These are phyloP conservation scores for Cercospora brassicicola DNA, from an alignment of 2,329 filamentous ascomycete genomes.

Conservation along the genomic window DNA sequence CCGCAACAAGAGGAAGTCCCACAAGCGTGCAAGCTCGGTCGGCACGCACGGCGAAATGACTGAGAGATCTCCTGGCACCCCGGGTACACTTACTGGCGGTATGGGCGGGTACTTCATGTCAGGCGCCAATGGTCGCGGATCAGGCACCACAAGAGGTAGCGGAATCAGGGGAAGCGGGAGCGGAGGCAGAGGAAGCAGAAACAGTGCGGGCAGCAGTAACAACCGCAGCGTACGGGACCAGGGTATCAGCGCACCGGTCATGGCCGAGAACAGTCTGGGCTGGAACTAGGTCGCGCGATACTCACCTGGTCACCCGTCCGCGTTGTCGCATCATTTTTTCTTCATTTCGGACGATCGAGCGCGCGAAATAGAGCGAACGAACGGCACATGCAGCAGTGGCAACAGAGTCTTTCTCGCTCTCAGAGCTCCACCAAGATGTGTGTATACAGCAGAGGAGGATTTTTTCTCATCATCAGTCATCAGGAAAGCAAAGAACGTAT, in stretches of 20 bases:
- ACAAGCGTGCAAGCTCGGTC: conserved; percentile 75
- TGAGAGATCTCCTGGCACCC: conserved; percentile 35
- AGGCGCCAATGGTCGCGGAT: conserved; percentile 55
- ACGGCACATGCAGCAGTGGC: not conserved
- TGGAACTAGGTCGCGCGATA: conserved; percentile 66
- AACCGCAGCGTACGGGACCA: conserved; percentile 64
- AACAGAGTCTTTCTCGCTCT: not conserved
- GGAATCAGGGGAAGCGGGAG: conserved; percentile 34
- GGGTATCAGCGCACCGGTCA: conserved; percentile 84
- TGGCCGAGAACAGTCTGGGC: conserved; percentile 89
- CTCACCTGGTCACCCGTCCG: not conserved
- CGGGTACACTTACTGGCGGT: conserved; percentile 33
- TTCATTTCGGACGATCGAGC: not conserved
- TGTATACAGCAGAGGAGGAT: not conserved
- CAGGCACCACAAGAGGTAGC: conserved; percentile 13
- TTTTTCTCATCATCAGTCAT: not conserved
- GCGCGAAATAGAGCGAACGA: not conserved
- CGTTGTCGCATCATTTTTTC: not conserved
- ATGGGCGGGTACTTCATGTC: conserved; percentile 63
- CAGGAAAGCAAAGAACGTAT: not conserved
- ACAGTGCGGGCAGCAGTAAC: conserved; percentile 65
- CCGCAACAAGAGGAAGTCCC: conserved; percentile 69
- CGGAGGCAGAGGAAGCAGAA: conserved; percentile 43
- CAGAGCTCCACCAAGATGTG: not conserved
- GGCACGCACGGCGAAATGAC: conserved; percentile 59